Evolutionary conservation across 1,284 basidiomycete species (phyloP), one percentile per base, ranked within the genome.

Genomic region (Volvariella surrecta): DNA sequence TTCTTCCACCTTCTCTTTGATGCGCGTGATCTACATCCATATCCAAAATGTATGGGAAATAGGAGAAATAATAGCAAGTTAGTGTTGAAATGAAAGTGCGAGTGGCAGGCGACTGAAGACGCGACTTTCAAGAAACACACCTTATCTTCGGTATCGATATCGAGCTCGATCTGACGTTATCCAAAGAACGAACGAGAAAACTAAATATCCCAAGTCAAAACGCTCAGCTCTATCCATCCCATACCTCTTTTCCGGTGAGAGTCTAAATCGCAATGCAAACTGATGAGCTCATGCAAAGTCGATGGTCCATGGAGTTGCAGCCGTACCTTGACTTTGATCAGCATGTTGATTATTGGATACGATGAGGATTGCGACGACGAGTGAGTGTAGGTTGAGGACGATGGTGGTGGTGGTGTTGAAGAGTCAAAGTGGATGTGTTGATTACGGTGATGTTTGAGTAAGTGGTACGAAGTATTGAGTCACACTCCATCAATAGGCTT

Each of bases 1-100:
- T 69, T 98, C 95, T 64, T 99, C 96, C 22, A 99, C 92, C 62
- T 91, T 89, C 73, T 97, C 94, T 71, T 99, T 99, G 68, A 99
- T 95, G 53, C 91, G 83, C 39, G 80, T 74, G 60, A 97, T 92
- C 94, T 96, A 50, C 42, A 34, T 15, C 18, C n/a, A n/a, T n/a
- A n/a, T n/a, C n/a, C n/a, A n/a, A n/a, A n/a, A n/a, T n/a, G n/a
- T n/a, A 16, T 17, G 3, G 20, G 4, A n/a, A n/a, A n/a, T n/a
- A n/a, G n/a, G n/a, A n/a, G n/a, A n/a, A n/a, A n/a, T n/a, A 17
- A 22, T 31, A 39, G 3, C 0, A 20, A 21, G 20, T 3, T 22
- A 32, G 19, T 1, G 37, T 45, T n/a, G n/a, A n/a, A n/a, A n/a
- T n/a, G n/a, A n/a, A n/a, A n/a, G n/a, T n/a, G n/a, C 4, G 3